These are phyloP conservation scores for Strobilomyces dryophilus DNA, from an alignment of 768 basidiomycete genomes.

Conservation along the genomic window DNA sequence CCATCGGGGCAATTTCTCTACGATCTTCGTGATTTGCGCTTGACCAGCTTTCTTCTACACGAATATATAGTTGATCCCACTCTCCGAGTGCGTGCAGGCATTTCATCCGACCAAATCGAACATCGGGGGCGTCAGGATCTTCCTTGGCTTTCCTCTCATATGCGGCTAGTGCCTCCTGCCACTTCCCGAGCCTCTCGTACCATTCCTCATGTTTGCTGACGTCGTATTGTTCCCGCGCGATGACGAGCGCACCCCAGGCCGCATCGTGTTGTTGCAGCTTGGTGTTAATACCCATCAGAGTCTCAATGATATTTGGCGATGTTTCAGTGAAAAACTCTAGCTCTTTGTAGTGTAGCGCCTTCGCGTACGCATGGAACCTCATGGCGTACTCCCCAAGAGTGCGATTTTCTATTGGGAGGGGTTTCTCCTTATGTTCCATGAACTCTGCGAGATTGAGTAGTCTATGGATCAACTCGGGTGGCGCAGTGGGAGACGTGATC, in stretches of 20 bases:
- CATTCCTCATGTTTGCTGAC: conserved; percentile 94
- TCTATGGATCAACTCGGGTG: conserved; percentile 86
- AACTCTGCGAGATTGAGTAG: conserved; percentile 94
- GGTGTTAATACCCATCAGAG: conserved; percentile 94
- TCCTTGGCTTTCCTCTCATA: conserved; percentile 75
- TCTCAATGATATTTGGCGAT: conserved; percentile 86
- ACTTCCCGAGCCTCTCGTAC: conserved; percentile 94
- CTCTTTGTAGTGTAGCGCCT: conserved; percentile 98
- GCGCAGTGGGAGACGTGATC: conserved; percentile 70
- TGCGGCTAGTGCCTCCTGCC: conserved; percentile 88
- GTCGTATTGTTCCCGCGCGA: conserved; percentile 86
- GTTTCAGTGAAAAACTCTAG: conserved; percentile 94
- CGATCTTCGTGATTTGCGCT: conserved; percentile 80
- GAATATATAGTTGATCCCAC: conserved; percentile 86
- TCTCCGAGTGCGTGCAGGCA: conserved; percentile 96
- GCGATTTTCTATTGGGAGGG: conserved; percentile 88
- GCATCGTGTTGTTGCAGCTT: conserved; percentile 96
- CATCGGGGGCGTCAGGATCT: conserved; percentile 73
- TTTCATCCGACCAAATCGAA: conserved; percentile 89
- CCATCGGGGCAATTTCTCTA: conserved; percentile 91
- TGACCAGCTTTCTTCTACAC: conserved; percentile 86
- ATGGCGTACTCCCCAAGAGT: conserved; percentile 92
- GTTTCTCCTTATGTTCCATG: conserved; percentile 98
- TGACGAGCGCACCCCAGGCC: conserved; percentile 92
- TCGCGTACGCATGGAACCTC: conserved; percentile 92